Percentiles rank a stretch among this genome's conserved stretches.
These are phyloP conservation scores for Jacaranda copaia DNA, from an alignment of 257 asterid genomes.

Conservation along the genomic window DNA sequence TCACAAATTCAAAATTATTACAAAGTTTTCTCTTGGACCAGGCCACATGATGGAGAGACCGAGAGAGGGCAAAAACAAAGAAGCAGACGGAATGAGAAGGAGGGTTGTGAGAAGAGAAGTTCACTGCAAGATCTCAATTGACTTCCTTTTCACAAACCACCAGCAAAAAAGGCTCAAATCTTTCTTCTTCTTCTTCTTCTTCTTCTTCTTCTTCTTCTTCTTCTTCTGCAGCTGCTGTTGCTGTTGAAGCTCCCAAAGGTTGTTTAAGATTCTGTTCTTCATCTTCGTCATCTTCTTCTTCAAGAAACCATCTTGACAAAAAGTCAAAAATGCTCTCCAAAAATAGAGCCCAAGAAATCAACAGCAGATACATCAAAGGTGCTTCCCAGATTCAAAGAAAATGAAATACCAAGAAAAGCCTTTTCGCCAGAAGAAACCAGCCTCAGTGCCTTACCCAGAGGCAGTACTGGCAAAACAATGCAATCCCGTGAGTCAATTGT, in stretches of 20 bases:
- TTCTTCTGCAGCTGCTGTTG: constrained; percentile 37
- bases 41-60: constrained; percentile 25
- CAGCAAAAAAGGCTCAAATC: constrained; percentile 27
- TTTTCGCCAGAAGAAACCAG: constrained; percentile 39
- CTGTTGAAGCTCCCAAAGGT: constrained; percentile 42
- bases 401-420: constrained; percentile 45
- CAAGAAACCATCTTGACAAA: constrained; percentile 35
- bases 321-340: constrained; percentile 34
- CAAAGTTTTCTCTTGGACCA: background rate
- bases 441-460: constrained; percentile 24
- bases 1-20: too few relatives aligned
- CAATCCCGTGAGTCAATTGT: constrained; percentile 24
- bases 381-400: constrained; percentile 50
- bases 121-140: constrained; percentile 56
- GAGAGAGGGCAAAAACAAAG: constrained; percentile 32
- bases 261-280: constrained; percentile 42
- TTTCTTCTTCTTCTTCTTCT: constrained; percentile 39
- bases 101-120: constrained; percentile 37
- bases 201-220: constrained; percentile 34
- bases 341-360: constrained; percentile 29
- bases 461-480: constrained; percentile 31
- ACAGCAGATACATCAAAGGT: constrained; percentile 32
- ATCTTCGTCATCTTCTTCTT: constrained; percentile 39
- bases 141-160: constrained; percentile 37
- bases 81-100: constrained; percentile 24